phyloP scores from a whole-genome alignment of 768 basidiomycete species.

The Boletus rubropictus region DNA sequence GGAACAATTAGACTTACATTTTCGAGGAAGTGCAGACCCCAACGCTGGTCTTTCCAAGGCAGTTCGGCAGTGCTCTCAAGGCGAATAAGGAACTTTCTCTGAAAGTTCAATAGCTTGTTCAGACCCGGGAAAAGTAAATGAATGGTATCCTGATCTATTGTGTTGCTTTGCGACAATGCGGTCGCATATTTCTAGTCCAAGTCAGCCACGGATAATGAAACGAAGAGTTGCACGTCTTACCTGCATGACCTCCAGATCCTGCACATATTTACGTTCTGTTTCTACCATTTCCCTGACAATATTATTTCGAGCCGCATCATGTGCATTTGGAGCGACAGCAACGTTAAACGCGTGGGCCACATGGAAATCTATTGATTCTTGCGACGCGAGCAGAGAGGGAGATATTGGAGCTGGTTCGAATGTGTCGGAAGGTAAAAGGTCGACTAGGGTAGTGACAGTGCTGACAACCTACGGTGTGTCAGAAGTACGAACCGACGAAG shows the following conservation, averaged over 20 bases:
- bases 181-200: constrained; percentile 76
- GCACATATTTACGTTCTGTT: constrained; percentile 94
- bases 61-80: constrained; percentile 81
- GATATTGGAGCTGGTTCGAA: constrained; percentile 63
- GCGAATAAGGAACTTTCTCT: constrained; percentile 87
- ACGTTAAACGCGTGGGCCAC: constrained; percentile 37
- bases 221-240: constrained; percentile 38
- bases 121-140: constrained; percentile 94
- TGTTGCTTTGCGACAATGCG: constrained; percentile 71
- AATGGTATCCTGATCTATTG: constrained; percentile 91
- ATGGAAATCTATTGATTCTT: constrained; percentile 58
- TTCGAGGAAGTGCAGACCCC: constrained; percentile 81
- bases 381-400: constrained; percentile 47
- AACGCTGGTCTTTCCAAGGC: constrained; percentile 79
- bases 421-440: constrained; percentile 61
- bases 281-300: constrained; percentile 87
- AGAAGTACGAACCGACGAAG: neutral
- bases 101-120: constrained; percentile 93
- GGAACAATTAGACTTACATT: constrained; percentile 47
- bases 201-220: constrained; percentile 12
- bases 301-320: constrained; percentile 65
- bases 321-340: constrained; percentile 45
- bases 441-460: constrained; percentile 80
- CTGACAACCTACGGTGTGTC: constrained; percentile 63
- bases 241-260: constrained; percentile 95